A percentile compares a stretch with the other conserved stretches of the same genome.
phyloP scores from a whole-genome alignment of 306 rosid genomes.

The Inga laurina region DNA sequence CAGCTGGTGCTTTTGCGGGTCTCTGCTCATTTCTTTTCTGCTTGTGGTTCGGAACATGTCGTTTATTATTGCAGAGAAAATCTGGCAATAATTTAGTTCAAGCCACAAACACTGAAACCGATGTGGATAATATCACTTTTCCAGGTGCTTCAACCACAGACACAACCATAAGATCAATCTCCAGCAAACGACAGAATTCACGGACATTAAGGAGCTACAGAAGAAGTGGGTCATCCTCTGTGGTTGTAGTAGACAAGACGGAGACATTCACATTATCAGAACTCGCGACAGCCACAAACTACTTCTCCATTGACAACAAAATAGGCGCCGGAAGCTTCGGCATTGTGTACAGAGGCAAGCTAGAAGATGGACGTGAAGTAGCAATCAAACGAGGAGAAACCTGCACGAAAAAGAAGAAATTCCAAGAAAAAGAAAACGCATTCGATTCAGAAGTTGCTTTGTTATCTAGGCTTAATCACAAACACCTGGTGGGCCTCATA shows the following conservation, averaged over 20 bases:
- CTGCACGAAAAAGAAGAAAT: conserved; percentile 32
- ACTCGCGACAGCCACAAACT: conserved; percentile 33
- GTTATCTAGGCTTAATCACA: conserved; percentile 53
- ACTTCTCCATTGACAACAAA: conserved; percentile 36
- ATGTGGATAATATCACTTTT: conserved; percentile 29
- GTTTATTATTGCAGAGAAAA: conserved; percentile 2
- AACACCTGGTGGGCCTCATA: conserved; percentile 48
- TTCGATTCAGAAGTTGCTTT: conserved; percentile 49
- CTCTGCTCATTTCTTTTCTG: conserved; percentile 38
- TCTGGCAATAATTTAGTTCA: conserved; percentile 36
- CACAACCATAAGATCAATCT: conserved; percentile 31
- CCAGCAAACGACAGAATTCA: conserved; percentile 39
- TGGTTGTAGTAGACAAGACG: conserved; percentile 28
- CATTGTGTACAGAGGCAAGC: conserved; percentile 45
- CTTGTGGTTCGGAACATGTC: conserved; percentile 35
- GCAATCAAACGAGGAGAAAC: conserved; percentile 58
- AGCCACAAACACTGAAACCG: conserved; percentile 31
- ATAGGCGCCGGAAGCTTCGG: conserved; percentile 55
- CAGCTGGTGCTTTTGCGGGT: conserved; percentile 46
- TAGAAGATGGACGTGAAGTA: conserved; percentile 45
- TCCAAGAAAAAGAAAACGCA: conserved; percentile 52
- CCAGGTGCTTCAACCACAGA: conserved; percentile 25
- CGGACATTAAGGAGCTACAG: conserved; percentile 34
- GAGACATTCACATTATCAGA: conserved; percentile 42
- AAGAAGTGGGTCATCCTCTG: conserved; percentile 45